Conservation (phyloP, 495 filamentous ascomycete species). For the Trichoderma reesei region DNA sequence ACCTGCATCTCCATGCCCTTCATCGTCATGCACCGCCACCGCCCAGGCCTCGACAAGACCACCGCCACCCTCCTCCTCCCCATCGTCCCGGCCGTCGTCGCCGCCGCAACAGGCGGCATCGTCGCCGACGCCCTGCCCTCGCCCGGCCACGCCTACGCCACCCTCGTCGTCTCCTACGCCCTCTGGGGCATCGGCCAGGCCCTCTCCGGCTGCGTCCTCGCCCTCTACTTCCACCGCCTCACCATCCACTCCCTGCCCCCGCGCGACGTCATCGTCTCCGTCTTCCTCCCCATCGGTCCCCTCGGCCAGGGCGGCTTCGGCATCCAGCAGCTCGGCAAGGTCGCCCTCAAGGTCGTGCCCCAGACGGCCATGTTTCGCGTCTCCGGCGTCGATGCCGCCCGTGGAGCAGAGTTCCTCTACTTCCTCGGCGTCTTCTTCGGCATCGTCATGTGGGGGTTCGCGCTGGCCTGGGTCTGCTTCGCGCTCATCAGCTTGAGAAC, state of each 20-base stretch:
- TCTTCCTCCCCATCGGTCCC: slow-evolving; percentile 54
- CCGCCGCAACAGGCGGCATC: slow-evolving; percentile 45
- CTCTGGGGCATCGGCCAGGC: slow-evolving; percentile 52
- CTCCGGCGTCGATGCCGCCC: slow-evolving; percentile 11
- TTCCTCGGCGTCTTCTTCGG: slow-evolving; percentile 41
- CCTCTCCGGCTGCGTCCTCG: slow-evolving; percentile 44
- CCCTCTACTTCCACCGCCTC: slow-evolving; percentile 53
- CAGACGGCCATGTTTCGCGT: slow-evolving; percentile 34
- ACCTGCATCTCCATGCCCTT: slow-evolving; percentile 46
- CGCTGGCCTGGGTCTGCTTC: slow-evolving; percentile 52
- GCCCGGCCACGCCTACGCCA: slow-evolving; percentile 44
- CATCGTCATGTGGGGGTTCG: slow-evolving; percentile 52
- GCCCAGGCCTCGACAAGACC: slow-evolving; percentile 28
- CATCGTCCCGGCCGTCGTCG: slow-evolving; percentile 49
- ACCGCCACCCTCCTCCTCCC: slow-evolving; percentile 54
- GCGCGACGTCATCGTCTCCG: slow-evolving; percentile 48
- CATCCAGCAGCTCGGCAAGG: slow-evolving; percentile 46
- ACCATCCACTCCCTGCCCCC: slow-evolving; percentile 47
- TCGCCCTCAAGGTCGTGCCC: slow-evolving; percentile 41
- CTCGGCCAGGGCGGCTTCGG: slow-evolving; percentile 49
- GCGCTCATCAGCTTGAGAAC: slow-evolving; percentile 36
- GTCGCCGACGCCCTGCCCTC: slow-evolving; percentile 46
- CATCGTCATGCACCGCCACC: slow-evolving; percentile 33
- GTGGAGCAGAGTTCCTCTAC: slow-evolving; percentile 44
- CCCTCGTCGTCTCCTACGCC: slow-evolving; percentile 45